A percentile compares a stretch with the other conserved stretches of the same genome.
phyloP scores from a whole-genome alignment of 176 grass and related monocot species.

The Aegilops sharonensis region DNA sequence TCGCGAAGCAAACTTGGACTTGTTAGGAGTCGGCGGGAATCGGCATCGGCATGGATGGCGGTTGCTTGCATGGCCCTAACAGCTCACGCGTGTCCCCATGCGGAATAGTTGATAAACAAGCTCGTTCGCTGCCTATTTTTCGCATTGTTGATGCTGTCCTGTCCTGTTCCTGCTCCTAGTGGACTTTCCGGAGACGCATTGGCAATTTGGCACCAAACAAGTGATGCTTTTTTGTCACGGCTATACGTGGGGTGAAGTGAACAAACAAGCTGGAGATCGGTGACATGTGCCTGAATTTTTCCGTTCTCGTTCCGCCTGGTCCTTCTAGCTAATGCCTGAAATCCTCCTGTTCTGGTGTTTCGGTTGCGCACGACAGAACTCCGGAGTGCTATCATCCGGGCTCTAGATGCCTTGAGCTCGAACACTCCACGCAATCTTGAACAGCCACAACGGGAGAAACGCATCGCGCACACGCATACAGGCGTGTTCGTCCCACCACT shows the following conservation, averaged over 20 bases:
- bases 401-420: not conserved
- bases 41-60: not conserved
- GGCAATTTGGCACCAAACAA: not conserved
- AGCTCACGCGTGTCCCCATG: not conserved
- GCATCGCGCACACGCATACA: not conserved
- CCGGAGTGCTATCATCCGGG: not conserved
- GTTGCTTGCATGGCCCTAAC: not conserved
- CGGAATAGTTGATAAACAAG: not conserved
- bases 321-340: not conserved
- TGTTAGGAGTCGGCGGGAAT: not conserved
- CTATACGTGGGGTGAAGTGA: not conserved
- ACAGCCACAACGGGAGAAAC: not conserved
- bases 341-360: not conserved
- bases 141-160: not conserved
- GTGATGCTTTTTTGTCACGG: not conserved
- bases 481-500: not conserved
- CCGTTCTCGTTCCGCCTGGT: not conserved
- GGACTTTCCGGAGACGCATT: not conserved
- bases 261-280: not conserved
- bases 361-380: not conserved
- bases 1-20: conserved; percentile 34
- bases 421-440: conserved; percentile 33
- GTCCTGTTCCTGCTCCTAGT: not conserved
- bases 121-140: not conserved
- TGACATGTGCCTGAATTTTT: not conserved